A percentile compares a stretch with the other conserved stretches of the same genome.
phyloP scores from a whole-genome alignment of 805 yeast genomes.

The Candida coquimbonensis region DNA sequence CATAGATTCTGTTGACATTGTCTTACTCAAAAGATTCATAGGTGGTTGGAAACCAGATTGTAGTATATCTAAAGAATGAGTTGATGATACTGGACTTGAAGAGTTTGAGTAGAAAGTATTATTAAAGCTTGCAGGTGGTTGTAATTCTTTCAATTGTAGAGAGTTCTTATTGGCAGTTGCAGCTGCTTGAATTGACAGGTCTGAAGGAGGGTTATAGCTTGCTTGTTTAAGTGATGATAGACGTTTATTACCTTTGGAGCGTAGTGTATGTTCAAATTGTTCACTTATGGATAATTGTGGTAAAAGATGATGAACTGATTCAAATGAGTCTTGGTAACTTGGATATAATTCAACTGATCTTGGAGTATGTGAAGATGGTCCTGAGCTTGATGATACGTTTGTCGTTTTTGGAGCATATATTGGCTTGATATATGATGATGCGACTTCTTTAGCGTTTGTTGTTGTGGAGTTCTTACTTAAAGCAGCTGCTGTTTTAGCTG shows the following conservation, averaged over 20 bases:
- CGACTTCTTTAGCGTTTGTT: neutral
- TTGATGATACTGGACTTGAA: conserved; percentile 14
- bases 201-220: neutral
- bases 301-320: neutral
- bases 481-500: neutral
- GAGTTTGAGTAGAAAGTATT: conserved; percentile 8
- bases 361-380: neutral
- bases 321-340: neutral
- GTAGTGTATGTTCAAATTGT: neutral
- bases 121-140: conserved; percentile 6
- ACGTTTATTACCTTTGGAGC: too few species aligned
- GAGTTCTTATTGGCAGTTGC: conserved; percentile 5
- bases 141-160: neutral
- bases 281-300: neutral
- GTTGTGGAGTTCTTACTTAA: neutral
- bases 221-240: neutral
- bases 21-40: neutral
- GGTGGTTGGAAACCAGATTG: conserved; percentile 2
- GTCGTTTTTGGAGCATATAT: neutral
- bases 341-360: too few species aligned
- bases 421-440: neutral
- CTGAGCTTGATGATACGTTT: neutral
- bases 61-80: conserved; percentile 13
- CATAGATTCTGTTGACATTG: neutral
- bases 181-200: conserved; percentile 5